Base-by-base conservation (phyloP, 108 stramenopile genomes). In the Pseudonitzschia delicatissima region DNA sequence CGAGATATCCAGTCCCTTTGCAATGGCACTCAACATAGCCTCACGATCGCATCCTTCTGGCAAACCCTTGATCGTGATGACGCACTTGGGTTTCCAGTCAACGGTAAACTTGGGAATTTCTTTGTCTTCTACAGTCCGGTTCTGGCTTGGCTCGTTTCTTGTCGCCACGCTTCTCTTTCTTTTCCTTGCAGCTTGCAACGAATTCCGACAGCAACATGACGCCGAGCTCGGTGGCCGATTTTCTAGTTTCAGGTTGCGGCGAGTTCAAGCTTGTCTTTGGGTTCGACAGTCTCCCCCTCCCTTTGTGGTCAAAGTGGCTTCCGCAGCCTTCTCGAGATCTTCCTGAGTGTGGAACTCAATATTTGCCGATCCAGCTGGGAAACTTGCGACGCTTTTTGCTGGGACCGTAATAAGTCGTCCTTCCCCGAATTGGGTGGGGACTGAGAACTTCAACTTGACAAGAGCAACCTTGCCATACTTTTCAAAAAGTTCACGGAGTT, bases 281-380 rank as follows among this genome's bases (percentile, higher is more conserved):
- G 71, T 59, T 80, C 74, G 2, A 67, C 69, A 3, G 53, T 61
- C 20, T 57, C 80, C n/a, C 1, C 77, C 79, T 33, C 72, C 73
- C 65, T 76, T 76, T 11, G 47, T 32, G 15, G 79, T 81, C 18
- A 77, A 47, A 9, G 84, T 73, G 13, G 87, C 93, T 4, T 53
- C 81, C 35, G 81, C 80, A 32, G 96, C 96, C 69, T 87, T 94
- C 52, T 86, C 77, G 26, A 92, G 79, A 12, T 79, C 89, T 25
- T 91, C 94, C 9, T 72, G 57, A 6, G 59, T 76, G 6, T 76
- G 79, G 75, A 96, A 99, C 66, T 96, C 96, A 23, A 99, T 79
- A 60, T 96, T 50, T 68, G 85, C 75, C 57, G 69, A 11, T 77
- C 95, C 71, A 77, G 55, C 37, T 76, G 87, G 77, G 27, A 74